Evolutionary conservation across 495 filamentous ascomycete genomes (phyloP).

Genomic region (Margaritispora aquatica): DNA sequence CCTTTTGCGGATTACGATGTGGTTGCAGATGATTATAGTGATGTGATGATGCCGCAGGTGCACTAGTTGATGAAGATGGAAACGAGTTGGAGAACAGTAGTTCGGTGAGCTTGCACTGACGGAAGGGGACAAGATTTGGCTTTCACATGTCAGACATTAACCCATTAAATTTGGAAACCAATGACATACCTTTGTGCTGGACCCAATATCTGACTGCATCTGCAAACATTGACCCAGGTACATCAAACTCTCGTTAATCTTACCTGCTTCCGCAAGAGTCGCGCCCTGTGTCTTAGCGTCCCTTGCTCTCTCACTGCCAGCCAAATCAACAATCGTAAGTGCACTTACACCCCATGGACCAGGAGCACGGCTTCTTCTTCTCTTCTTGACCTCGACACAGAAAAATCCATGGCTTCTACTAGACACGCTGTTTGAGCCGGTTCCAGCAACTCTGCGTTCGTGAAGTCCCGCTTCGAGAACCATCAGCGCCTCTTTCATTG

Average conservation of each 20-base stretch:
- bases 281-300: conserved; percentile 91
- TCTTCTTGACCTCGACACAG: conserved; percentile 88
- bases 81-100: conserved; percentile 95
- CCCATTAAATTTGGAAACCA: background rate
- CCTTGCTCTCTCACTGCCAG: conserved; percentile 87
- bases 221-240: conserved; percentile 96
- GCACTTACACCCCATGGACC: conserved; percentile 71
- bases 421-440: conserved; percentile 81
- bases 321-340: conserved; percentile 87
- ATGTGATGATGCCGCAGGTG: conserved; percentile 12
- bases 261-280: conserved; percentile 89
- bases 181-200: conserved; percentile 61
- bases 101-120: conserved; percentile 96
- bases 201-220: conserved; percentile 78
- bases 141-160: conserved; percentile 24
- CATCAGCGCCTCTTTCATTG: conserved; percentile 77
- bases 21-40: conserved; percentile 19
- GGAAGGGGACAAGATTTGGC: conserved; percentile 80
- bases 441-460: conserved; percentile 83
- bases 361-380: conserved; percentile 47
- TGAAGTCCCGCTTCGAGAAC: conserved; percentile 86
- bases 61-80: conserved; percentile 50
- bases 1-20: conserved; percentile 68
- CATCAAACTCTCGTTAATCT: conserved; percentile 98
- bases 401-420: conserved; percentile 96